Conservation (phyloP, 2,329 filamentous ascomycete species). For the Hypoxylon sp. region DNA sequence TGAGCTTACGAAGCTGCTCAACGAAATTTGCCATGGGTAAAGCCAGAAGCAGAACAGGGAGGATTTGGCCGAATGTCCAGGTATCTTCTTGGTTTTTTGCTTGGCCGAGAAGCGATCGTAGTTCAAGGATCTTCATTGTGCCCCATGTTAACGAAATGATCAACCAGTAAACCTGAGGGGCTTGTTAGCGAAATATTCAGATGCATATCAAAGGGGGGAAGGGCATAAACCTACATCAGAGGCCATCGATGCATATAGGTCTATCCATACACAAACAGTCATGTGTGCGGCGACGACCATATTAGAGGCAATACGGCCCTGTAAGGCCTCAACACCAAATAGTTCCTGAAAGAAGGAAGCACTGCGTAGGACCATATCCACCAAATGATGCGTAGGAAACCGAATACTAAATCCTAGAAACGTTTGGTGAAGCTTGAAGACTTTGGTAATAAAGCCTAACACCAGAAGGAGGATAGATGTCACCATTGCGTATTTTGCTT, state of each 20-base stretch:
- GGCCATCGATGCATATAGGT: slow-evolving; percentile 1
- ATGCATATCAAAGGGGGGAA: background rate
- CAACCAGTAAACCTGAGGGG: background rate
- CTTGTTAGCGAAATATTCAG: background rate
- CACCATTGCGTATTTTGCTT: background rate
- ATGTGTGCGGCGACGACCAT: slow-evolving; percentile 3
- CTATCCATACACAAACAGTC: slow-evolving; percentile 8
- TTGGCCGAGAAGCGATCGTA: background rate
- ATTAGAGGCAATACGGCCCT: slow-evolving; percentile 9
- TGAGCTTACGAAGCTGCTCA: slow-evolving; percentile 2
- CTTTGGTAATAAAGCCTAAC: background rate
- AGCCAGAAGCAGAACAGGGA: slow-evolving; percentile 2
- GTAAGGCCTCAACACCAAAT: background rate
- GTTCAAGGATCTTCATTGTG: slow-evolving; percentile 1
- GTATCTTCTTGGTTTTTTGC: slow-evolving; percentile 1
- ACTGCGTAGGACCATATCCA: background rate
- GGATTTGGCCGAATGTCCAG: slow-evolving; percentile 13
- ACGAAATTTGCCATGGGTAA: background rate
- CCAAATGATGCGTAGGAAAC: background rate
- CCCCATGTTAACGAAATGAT: slow-evolving; percentile 10
- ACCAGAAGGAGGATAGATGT: background rate
- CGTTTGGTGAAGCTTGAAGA: background rate
- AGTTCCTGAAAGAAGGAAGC: background rate
- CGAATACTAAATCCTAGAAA: background rate
- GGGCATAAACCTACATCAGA: background rate